Evolutionary conservation across 2,329 filamentous ascomycete species (phyloP), one percentile per base, ranked within the genome.

Genomic region (Pseudogymnoascus verrucosus): DNA sequence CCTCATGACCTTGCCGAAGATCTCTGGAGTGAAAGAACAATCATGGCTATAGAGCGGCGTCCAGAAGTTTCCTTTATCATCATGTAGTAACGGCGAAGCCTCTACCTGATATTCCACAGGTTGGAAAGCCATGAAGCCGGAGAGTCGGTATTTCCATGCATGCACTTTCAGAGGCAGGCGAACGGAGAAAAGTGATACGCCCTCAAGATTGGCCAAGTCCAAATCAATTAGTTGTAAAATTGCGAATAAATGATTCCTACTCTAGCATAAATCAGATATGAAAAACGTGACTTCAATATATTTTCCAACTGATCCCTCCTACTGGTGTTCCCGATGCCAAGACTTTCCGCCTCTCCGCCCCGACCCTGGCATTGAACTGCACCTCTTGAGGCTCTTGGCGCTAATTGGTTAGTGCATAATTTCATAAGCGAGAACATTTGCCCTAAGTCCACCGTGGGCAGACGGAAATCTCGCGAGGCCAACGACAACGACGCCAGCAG

Each of bases 1-100:
- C 69, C 85, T 76, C 85, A 91, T 90, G 60, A 89, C 86, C 42
- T 80, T 75, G 65, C 80, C 76, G 72, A 92, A 93, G 63, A 85
- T 78, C 31, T 81, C 78, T 0, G 86, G 81, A 14, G 81, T 76
- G 71, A 92, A 93, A 11, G 78, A 79, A 72, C 89, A 90, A 21
- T 68, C 72, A 68, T 85, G 81, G 65, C 76, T 77, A 68, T 80
- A 82, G 65, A 86, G 76, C 51, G 83, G 83, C 61, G 76, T 76
- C 85, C 85, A 88, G 61, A 63, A 66, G 16, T 73, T 70, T 21
- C 69, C 72, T 16, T 74, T 72, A 36, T 68, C 67, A 64, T 78
- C 76, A 61, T 75, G 70, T 19, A 80, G 63, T 12, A 69, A 70
- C 12, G 75, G 72, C 28, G 70, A 67, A 28, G 72, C 71, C 47